Evolutionary conservation across 2,329 filamentous ascomycete species (phyloP).

Genomic region (Sporothrix sp.): DNA sequence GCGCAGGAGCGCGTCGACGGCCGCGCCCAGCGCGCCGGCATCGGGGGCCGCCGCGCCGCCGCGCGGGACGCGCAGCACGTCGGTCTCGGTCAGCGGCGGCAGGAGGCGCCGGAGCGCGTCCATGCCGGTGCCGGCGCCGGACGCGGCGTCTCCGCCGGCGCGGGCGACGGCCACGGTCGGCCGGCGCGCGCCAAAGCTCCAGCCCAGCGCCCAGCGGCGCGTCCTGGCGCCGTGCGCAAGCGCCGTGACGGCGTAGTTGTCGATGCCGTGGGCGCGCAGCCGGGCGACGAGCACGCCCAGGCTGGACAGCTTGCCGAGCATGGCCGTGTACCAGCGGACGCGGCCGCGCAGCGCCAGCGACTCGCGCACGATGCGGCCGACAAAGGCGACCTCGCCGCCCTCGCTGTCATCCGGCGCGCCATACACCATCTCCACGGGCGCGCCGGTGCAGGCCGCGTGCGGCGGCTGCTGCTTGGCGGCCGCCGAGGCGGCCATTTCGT

Average conservation of each 20-base stretch:
- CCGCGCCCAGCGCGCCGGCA: slow-evolving; percentile 24
- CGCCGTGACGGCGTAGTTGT: slow-evolving; percentile 74
- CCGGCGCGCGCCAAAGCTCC: slow-evolving; percentile 66
- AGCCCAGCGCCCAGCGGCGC: slow-evolving; percentile 76
- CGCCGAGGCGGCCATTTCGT: slow-evolving; percentile 59
- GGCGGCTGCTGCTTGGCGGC: slow-evolving; percentile 57
- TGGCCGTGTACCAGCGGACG: slow-evolving; percentile 81
- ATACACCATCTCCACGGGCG: slow-evolving; percentile 74
- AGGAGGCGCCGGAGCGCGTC: slow-evolving; percentile 32
- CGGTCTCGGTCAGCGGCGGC: slow-evolving; percentile 33
- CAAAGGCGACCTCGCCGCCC: slow-evolving; percentile 73
- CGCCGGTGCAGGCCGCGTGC: slow-evolving; percentile 65
- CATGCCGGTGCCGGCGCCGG: slow-evolving; percentile 18
- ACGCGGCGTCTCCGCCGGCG: background rate
- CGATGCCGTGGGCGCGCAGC: slow-evolving; percentile 43
- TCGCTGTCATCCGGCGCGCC: slow-evolving; percentile 30
- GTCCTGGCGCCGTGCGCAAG: slow-evolving; percentile 73
- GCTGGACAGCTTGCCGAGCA: slow-evolving; percentile 75
- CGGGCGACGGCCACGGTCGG: slow-evolving; percentile 43
- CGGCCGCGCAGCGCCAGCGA: slow-evolving; percentile 32
- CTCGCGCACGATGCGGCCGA: slow-evolving; percentile 55
- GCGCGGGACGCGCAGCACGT: slow-evolving; percentile 35
- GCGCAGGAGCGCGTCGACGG: slow-evolving; percentile 37
- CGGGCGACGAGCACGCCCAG: slow-evolving; percentile 51
- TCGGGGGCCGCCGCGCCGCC: slow-evolving; percentile 18